A percentile compares a stretch with the other conserved stretches of the same genome.
These are phyloP conservation scores for Albatrellus ellisii DNA, from an alignment of 768 basidiomycete genomes.

Conservation along the genomic window DNA sequence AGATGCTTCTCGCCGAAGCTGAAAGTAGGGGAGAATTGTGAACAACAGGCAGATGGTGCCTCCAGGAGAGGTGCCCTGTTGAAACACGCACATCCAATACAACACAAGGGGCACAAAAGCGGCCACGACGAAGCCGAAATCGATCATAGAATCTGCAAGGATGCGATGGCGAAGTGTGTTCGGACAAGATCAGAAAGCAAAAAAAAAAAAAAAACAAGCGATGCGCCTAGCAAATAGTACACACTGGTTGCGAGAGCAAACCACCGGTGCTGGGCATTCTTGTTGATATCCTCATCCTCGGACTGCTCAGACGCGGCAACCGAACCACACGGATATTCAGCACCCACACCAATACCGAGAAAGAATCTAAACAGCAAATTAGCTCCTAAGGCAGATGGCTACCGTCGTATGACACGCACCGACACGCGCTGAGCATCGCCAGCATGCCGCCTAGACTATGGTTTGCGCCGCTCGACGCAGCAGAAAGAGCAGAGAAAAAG, in stretches of 20 bases:
- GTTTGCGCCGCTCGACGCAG: constrained; percentile 71
- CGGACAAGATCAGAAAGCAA: constrained; percentile 5
- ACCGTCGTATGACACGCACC: constrained; percentile 27
- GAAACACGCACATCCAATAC: constrained; percentile 65
- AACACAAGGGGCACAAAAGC: constrained; percentile 77
- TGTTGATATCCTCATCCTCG: constrained; percentile 66
- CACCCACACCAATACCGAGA: constrained; percentile 79
- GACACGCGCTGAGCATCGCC: constrained; percentile 66
- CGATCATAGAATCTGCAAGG: constrained; percentile 66
- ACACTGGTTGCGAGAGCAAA: constrained; percentile 83
- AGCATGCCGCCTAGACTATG: constrained; percentile 58
- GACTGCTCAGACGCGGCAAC: constrained; percentile 85
- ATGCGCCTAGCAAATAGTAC: no score
- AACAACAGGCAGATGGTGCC: constrained; percentile 3
- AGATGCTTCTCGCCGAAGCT: constrained; percentile 74
- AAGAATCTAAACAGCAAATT: constrained; percentile 43
- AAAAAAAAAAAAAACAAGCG: neutral
- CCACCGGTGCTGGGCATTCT: constrained; percentile 76
- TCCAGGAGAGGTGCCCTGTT: neutral
- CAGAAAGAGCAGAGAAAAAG: constrained; percentile 72
- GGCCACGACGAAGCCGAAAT: constrained; percentile 66
- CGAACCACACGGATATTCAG: constrained; percentile 84
- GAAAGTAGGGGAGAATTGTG: neutral
- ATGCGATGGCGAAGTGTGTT: no score
- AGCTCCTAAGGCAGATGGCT: no score